Evolutionary conservation across 1,139 yeast species (phyloP), one percentile per base, ranked within the genome.

Genomic region (Protomyces inundatus): DNA sequence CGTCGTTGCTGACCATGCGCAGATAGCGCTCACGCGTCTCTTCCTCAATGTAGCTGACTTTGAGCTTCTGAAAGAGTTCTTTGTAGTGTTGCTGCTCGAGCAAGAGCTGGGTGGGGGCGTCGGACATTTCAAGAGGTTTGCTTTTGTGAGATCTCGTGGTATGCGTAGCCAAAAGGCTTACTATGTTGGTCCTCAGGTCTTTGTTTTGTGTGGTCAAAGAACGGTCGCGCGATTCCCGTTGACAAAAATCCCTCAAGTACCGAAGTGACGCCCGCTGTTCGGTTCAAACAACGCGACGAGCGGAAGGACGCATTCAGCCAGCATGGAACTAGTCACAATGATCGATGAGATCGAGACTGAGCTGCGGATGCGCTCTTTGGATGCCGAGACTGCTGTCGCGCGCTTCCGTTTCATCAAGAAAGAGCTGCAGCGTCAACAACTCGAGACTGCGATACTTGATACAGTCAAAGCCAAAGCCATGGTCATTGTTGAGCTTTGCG

Each of bases 11-110:
- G 16, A 23, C 33, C 35, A 23, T 34, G 14, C 32, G 61, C 59
- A 85, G 74, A 71, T 85, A 85, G 73, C 82, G 80, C 67, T 85
- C 87, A 68, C 87, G 79, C 1, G 88, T 81, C 69, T 85, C 90
- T 69, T 85, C 87, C 70, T 86, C 90, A 57, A 85, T 73, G 70
- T 84, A 85, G 56, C 84, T 80, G 66, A 84, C 83, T 70, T 85
- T 84, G 55, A 85, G 74, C 50, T 67, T 67, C 9, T 65, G 66
- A 32, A 67, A 67, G 33, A 67, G 59, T 52, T 67, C 69, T 46
- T 62, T 64, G 64, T 55, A 67, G 51, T 67, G 64, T 16, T 34
- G 16, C 14, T 32, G 51, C 40, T 58, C 62, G 39, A 32, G 9
- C 23, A 30, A 7, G 37, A 52, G 54, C 54, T 50, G 48, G 6